These are phyloP conservation scores for Saturnispora ahearnii DNA, from an alignment of 805 yeast species.

Conservation along the genomic window DNA sequence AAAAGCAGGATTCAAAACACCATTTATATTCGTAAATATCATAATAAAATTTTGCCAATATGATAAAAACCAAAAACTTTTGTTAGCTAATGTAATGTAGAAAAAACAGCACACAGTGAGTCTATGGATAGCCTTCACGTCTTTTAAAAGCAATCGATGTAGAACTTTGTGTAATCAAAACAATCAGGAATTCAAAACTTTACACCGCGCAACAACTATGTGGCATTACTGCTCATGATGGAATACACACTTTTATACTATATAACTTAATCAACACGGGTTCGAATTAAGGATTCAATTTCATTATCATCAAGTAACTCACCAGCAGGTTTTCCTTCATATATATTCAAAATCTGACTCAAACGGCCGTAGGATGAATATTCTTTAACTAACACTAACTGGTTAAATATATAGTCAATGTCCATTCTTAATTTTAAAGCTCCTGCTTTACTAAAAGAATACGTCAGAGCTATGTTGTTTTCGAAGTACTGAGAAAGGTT, in stretches of 20 bases:
- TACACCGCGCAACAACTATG: neutral
- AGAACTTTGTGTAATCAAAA: neutral
- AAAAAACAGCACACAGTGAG: no score
- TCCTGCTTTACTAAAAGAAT: constrained; percentile 28
- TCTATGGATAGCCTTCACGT: neutral
- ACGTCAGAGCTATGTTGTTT: constrained; percentile 31
- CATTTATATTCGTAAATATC: no score
- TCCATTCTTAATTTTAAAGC: constrained; percentile 29
- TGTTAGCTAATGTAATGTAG: no score
- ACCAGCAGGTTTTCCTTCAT: neutral
- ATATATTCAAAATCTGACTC: neutral
- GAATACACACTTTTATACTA: neutral
- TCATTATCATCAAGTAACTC: neutral
- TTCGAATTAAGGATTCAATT: neutral
- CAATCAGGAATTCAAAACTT: neutral
- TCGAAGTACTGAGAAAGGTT: constrained; percentile 30
- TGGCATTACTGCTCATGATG: neutral
- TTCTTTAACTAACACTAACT: constrained; percentile 19
- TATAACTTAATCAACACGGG: neutral
- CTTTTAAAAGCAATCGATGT: neutral
- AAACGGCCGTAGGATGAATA: constrained; percentile 16
- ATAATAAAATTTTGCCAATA: no score
- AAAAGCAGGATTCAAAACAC: no score
- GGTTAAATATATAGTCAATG: constrained; percentile 24
- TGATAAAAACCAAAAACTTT: no score